Evolutionary conservation across 2,329 filamentous ascomycete genomes (phyloP), one percentile per base, ranked within the genome.

Genomic region (Kalaharituber pfeilii): DNA sequence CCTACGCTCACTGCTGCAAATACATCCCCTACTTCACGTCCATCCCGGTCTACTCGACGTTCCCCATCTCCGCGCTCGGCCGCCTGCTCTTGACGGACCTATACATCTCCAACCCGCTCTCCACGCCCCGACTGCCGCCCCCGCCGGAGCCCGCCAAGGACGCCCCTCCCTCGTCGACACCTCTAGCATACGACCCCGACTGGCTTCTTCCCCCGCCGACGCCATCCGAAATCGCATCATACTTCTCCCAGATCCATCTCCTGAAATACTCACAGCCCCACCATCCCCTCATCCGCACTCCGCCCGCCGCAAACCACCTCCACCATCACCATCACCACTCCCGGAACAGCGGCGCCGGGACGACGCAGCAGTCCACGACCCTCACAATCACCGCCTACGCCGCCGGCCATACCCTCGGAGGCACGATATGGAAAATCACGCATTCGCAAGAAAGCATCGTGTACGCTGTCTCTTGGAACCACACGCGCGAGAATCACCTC

Each of bases 361-460:
- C 18, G n/a, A 47, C 42, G 15, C 22, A 56, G 42, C 60, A 61
- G 24, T 44, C 62, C 18, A 54, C 60, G 2, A 88, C 88, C 3
- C 77, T 98, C 18, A 94, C 86, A 1, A 85, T 98, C 60, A 98
- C 91, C 0, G 91, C 91, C 0, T 96, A 96, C 71, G 94, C 93
- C 69, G 87, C 91, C 6, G 91, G 91, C 59, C 89, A 95, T 66
- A 95, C 89, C 0, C 77, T 96, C 0, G 91, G 91, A 67, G 91
- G 91, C 54, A 96, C 91, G 24, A 94, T 98, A 72, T 98, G 91
- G 91, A 89, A 96, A 65, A 88, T 98, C 60, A 89, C 96, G 65
- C 87, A 96, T 71, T 87, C 88, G 0, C 76, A 95, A 66, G 91
- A 98, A 67, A 95, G 88, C 0, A 89, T 98, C 42, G 88, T 98